A percentile compares a stretch with the other conserved stretches of the same genome.
These are phyloP conservation scores for Fragaria ananassa DNA, from an alignment of 306 rosid genomes.

Conservation along the genomic window DNA sequence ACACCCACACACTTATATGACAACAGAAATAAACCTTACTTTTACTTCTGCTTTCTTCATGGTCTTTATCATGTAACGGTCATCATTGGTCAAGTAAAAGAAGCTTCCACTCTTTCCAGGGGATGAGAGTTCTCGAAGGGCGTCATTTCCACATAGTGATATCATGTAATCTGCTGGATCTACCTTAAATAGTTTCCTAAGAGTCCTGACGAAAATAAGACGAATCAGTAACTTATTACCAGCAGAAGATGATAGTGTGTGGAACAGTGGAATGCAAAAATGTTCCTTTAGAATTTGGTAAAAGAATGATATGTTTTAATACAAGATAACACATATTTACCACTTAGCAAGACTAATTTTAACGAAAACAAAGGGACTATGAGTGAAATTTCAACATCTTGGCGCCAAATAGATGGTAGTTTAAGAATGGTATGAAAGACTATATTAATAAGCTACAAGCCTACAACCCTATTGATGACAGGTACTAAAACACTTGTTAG, in stretches of 20 bases:
- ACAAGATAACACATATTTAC: background rate
- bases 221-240: background rate
- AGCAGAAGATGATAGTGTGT: background rate
- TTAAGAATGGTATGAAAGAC: background rate
- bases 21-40: constrained; percentile 45
- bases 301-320: background rate
- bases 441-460: background rate
- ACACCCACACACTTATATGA: background rate
- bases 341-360: background rate
- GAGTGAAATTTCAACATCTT: background rate
- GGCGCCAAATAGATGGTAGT: background rate
- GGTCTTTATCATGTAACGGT: constrained; percentile 94
- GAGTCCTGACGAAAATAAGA: constrained; percentile 58
- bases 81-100: constrained; percentile 87
- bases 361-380: background rate
- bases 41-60: constrained; percentile 94
- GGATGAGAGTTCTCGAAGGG: constrained; percentile 89
- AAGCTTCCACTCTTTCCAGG: constrained; percentile 99
- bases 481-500: background rate
- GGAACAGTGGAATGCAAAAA: background rate
- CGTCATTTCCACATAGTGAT: constrained; percentile 89
- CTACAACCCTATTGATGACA: background rate
- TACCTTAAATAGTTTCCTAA: constrained; percentile 86
- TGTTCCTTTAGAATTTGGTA: background rate
- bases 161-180: constrained; percentile 99